Evolutionary conservation across 108 stramenopile species (phyloP).

Genomic region (Schizochytrium sp.): DNA sequence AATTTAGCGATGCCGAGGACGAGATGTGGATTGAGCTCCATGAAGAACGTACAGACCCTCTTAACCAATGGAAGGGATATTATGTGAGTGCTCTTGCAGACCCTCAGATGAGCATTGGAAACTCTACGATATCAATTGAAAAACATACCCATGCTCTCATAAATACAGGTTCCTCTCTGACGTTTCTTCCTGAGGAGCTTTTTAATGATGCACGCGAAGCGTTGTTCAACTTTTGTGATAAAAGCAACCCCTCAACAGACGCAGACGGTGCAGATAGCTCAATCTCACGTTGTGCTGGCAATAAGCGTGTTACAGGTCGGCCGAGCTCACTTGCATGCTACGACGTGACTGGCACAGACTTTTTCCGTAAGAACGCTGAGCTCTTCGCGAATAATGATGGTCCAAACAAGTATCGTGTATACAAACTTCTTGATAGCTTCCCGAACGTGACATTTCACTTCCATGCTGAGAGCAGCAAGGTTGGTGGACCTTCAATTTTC

Average conservation of each 20-base stretch:
- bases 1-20: background rate
- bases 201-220: slow-evolving; percentile 29
- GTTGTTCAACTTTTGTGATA: slow-evolving; percentile 10
- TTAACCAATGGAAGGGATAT: background rate
- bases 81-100: slow-evolving; percentile 22
- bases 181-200: background rate
- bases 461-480: background rate
- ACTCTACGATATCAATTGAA: background rate
- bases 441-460: slow-evolving; percentile 27
- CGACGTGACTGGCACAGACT: background rate
- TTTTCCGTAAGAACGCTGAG: background rate
- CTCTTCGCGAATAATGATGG: background rate
- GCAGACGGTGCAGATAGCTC: background rate
- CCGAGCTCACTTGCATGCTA: slow-evolving; percentile 27
- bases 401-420: background rate
- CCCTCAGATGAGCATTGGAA: slow-evolving; percentile 3
- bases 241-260: background rate
- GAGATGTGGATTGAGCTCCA: background rate
- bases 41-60: slow-evolving; percentile 2
- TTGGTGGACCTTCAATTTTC: background rate
- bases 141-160: background rate
- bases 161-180: slow-evolving; percentile 20
- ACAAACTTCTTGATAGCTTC: background rate
- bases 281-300: background rate
- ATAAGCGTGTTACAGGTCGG: slow-evolving; percentile 28